A percentile compares a stretch with the other conserved stretches of the same genome.
phyloP scores from a whole-genome alignment of 495 filamentous ascomycete genomes.

The Melanomma pulvis-pyrius region DNA sequence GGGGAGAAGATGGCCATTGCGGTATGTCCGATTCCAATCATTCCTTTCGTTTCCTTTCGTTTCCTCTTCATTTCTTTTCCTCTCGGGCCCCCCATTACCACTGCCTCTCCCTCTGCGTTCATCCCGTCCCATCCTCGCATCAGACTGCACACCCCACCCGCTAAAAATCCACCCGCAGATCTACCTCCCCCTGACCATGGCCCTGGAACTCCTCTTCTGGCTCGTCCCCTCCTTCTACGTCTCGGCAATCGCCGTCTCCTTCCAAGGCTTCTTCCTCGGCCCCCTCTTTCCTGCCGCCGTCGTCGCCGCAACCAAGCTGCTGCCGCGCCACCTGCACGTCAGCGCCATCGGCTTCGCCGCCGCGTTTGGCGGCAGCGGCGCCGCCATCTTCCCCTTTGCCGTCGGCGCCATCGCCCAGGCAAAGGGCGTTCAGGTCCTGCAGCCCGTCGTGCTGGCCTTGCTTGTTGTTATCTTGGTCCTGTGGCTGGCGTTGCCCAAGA shows the following conservation, averaged over 20 bases:
- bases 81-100: background rate
- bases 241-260: slow-evolving; percentile 66
- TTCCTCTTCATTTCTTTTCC: background rate
- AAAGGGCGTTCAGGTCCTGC: slow-evolving; percentile 75
- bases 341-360: slow-evolving; percentile 80
- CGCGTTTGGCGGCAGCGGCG: slow-evolving; percentile 78
- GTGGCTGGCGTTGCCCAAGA: slow-evolving; percentile 49
- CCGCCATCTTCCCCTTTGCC: slow-evolving; percentile 79
- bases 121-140: background rate
- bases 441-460: slow-evolving; percentile 73
- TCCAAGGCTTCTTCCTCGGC: slow-evolving; percentile 71
- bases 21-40: slow-evolving; percentile 42
- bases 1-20: slow-evolving; percentile 63
- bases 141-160: background rate
- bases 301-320: slow-evolving; percentile 77
- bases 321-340: slow-evolving; percentile 78
- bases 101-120: background rate
- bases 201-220: slow-evolving; percentile 54
- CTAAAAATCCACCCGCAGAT: slow-evolving; percentile 35
- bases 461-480: slow-evolving; percentile 51
- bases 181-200: slow-evolving; percentile 49
- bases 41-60: background rate
- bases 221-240: slow-evolving; percentile 73
- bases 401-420: slow-evolving; percentile 82
- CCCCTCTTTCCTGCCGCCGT: slow-evolving; percentile 74